A percentile compares a stretch with the other conserved stretches of the same genome.
phyloP scores from a whole-genome alignment of 1,139 yeast genomes.

The Sugiyamaella xylanicola region DNA sequence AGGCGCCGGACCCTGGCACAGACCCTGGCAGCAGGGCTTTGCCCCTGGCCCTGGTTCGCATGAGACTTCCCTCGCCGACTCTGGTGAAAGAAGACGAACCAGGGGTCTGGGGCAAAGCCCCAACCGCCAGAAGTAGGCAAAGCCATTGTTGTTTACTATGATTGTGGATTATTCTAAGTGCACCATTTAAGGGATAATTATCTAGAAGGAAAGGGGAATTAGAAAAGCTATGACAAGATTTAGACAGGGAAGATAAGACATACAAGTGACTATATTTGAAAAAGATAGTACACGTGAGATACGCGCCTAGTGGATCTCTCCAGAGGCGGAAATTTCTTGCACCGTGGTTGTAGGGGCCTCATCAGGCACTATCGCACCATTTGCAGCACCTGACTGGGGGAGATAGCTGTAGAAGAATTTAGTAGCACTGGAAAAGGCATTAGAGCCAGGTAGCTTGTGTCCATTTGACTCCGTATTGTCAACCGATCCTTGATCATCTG shows the following conservation, averaged over 20 bases:
- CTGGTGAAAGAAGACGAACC: too few species aligned
- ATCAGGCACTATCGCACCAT: neutral
- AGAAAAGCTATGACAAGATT: neutral
- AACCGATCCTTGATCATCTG: neutral
- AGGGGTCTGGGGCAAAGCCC: too few species aligned
- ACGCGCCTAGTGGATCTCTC: constrained; percentile 10
- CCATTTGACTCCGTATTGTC: neutral
- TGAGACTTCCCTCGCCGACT: too few species aligned
- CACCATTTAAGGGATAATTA: constrained; percentile 75
- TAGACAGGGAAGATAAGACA: neutral
- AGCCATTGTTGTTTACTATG: neutral
- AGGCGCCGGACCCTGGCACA: too few species aligned
- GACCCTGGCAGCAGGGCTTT: too few species aligned
- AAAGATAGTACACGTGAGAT: neutral
- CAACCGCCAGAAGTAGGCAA: too few species aligned
- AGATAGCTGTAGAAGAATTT: constrained; percentile 6
- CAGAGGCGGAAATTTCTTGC: constrained; percentile 13
- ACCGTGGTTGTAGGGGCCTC: constrained; percentile 12
- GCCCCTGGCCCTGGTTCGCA: too few species aligned
- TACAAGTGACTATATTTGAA: neutral
- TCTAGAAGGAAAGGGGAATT: constrained; percentile 1
- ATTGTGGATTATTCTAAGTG: constrained; percentile 99
- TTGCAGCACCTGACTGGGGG: neutral
- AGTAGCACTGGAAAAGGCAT: constrained; percentile 15
- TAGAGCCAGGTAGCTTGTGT: neutral